These are phyloP conservation scores for Hyaloscypha bicolor DNA, from an alignment of 495 filamentous ascomycete genomes.

Conservation along the genomic window DNA sequence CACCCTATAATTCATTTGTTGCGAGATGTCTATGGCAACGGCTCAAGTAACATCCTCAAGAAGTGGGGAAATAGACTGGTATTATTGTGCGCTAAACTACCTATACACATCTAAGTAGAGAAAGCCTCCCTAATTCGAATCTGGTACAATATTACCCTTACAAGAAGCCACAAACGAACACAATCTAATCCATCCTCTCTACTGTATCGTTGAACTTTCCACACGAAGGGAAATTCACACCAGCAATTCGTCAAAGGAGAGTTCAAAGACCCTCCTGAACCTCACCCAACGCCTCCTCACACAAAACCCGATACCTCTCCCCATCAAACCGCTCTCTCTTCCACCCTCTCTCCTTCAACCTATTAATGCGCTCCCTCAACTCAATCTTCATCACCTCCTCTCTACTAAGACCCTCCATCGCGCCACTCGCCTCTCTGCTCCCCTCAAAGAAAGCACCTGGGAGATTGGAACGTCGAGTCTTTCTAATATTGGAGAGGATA, in stretches of 20 bases:
- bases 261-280: conserved; percentile 27
- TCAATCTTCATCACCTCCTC: conserved; percentile 38
- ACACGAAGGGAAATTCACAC: not conserved
- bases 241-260: not conserved
- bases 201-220: not conserved
- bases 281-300: conserved; percentile 48
- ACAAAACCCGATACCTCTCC: conserved; percentile 48
- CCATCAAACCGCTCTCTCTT: conserved; percentile 52
- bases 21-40: not conserved
- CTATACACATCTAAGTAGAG: not conserved
- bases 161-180: no score
- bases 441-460: conserved; percentile 12
- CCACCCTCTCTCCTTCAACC: conserved; percentile 48
- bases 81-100: not conserved
- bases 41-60: not conserved
- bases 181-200: not conserved
- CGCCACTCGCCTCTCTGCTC: not conserved
- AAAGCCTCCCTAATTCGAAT: no score
- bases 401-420: conserved; percentile 11
- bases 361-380: conserved; percentile 45
- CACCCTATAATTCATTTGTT: no score
- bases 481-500: conserved; percentile 11
- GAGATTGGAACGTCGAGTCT: conserved; percentile 16
- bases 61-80: not conserved
- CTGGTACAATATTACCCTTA: no score